Evolutionary conservation across 2,329 filamentous ascomycete species (phyloP), one percentile per base, ranked within the genome.

Genomic region (Trichoderma sp.): DNA sequence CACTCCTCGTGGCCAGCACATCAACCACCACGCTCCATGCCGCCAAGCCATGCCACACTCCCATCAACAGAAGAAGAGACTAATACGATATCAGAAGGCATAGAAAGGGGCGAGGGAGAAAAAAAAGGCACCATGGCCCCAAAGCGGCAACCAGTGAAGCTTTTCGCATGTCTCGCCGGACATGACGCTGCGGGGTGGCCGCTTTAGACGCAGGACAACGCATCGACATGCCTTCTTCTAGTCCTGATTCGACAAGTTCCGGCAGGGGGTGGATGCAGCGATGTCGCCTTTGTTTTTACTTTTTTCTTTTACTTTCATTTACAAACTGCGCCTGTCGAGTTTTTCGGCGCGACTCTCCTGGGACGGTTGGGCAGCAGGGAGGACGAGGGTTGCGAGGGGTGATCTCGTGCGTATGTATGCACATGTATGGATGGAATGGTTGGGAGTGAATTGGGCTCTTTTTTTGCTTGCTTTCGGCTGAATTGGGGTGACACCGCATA

Each of bases 181-280:
- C n/a, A 53, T 29, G 19, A 35, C 22, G n/a, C n/a, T 68, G 68
- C 45, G 58, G 67, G 67, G 66, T 50, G 48, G 54, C 37, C 48
- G 22, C n/a, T 61, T 19, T 48, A 22, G 34, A 70, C 64, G 70
- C 70, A 71, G 64, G 68, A 70, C 70, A 71, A 71, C 68, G 67
- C 70, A 71, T 71, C 70, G 8, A 17, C n/a, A 48, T 35, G 60
- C 22, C 10, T 54, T 45, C 42, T 22, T 39, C 66, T 35, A 53
- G 59, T 54, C 42, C 66, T 53, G 29, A 57, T 65, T 65, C n/a
- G 50, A 34, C 35, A 2, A 3, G 0, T 34, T n/a, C n/a, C 48
- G 25, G 17, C 35, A 56, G 12, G 48, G 61, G 50, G 34, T n/a
- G n/a, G 52, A n/a, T 37, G 42, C 42, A 9, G 5, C 29, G 4